phyloP scores from a whole-genome alignment of 78 protist genomes.

The Guillardia theta region DNA sequence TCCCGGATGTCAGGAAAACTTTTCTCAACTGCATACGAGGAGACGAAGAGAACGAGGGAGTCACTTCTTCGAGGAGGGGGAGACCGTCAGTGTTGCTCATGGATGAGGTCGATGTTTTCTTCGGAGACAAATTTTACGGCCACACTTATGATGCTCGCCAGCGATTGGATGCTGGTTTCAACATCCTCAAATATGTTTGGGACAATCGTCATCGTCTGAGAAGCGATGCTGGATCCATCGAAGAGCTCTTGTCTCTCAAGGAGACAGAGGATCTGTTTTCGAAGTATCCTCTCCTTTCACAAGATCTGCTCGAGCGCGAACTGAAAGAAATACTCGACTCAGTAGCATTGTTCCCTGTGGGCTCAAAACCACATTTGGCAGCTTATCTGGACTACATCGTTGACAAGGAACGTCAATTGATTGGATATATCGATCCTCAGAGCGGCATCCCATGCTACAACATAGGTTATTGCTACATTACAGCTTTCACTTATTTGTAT shows the following conservation, averaged over 20 bases:
- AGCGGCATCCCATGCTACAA: neutral
- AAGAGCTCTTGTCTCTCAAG: neutral
- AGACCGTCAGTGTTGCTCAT: neutral
- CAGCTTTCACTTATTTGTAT: neutral
- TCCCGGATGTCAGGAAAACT: neutral
- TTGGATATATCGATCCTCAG: neutral
- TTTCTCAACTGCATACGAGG: neutral
- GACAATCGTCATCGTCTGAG: neutral
- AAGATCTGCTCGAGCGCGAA: neutral
- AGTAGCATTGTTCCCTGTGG: neutral
- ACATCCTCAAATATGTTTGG: neutral
- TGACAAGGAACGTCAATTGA: neutral
- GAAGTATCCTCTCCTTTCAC: neutral
- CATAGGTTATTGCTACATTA: neutral
- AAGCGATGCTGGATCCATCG: neutral
- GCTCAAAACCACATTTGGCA: neutral
- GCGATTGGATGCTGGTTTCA: neutral
- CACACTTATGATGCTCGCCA: neutral
- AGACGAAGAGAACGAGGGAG: neutral
- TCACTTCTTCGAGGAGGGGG: neutral
- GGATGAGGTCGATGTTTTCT: constrained; percentile 29
- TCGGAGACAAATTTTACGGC: neutral
- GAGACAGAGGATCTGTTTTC: neutral
- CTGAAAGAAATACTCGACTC: neutral
- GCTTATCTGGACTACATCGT: neutral